Evolutionary conservation across 345 rosid species (phyloP).

Genomic region (Lepidium didymum): DNA sequence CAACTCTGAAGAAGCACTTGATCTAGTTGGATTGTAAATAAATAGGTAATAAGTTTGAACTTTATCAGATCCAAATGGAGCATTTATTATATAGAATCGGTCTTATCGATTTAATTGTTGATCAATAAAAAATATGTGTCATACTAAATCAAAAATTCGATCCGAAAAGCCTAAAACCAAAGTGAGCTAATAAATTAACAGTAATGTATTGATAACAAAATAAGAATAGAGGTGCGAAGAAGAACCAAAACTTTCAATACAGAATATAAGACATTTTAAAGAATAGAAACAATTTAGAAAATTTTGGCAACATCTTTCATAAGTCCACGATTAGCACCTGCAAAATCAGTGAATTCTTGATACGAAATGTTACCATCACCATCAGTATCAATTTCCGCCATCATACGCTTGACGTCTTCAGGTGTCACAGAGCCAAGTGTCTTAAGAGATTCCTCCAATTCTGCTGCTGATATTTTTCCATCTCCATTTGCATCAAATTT

Average conservation of each 20-base stretch:
- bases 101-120: no score
- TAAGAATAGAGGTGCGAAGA: no score
- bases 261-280: neutral
- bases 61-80: no score
- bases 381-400: constrained; percentile 79
- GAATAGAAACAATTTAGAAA: constrained; percentile 25
- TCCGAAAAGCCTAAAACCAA: neutral
- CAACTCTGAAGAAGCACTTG: no score
- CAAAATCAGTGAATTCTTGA: constrained; percentile 60
- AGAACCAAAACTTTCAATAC: no score
- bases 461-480: constrained; percentile 60
- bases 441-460: constrained; percentile 67
- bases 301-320: constrained; percentile 81
- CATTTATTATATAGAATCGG: no score
- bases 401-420: constrained; percentile 64
- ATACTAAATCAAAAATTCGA: neutral
- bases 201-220: no score
- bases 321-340: constrained; percentile 57
- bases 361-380: constrained; percentile 74
- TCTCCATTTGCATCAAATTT: constrained; percentile 66
- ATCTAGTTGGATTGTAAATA: no score
- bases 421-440: constrained; percentile 47
- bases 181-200: no score
- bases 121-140: no score
- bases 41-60: no score